phyloP scores from a whole-genome alignment of 2,329 filamentous ascomycete species.

The Pseudocercospora fijiensis region DNA sequence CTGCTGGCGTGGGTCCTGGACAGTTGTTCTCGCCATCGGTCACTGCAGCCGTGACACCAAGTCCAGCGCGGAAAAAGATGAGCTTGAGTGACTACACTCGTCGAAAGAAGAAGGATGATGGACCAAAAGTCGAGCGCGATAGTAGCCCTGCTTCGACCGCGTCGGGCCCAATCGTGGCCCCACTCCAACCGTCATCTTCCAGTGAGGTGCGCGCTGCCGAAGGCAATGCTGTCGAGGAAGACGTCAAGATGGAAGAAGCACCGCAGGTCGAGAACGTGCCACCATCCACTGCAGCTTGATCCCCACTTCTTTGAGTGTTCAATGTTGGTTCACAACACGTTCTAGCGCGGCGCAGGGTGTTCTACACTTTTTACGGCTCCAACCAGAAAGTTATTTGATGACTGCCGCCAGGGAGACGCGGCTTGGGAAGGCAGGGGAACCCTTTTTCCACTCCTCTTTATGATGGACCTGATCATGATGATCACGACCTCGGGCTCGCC shows the following conservation, averaged over 20 bases:
- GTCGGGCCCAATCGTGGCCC: constrained; percentile 29
- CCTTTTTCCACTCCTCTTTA: constrained; percentile 4
- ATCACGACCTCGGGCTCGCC: constrained; percentile 12
- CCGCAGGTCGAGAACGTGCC: constrained; percentile 14
- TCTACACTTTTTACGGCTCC: constrained; percentile 20
- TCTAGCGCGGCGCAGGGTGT: constrained; percentile 25
- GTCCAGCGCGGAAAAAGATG: constrained; percentile 49
- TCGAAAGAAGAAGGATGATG: constrained; percentile 39
- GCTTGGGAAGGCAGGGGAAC: not conserved
- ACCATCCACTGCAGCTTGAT: constrained; percentile 17
- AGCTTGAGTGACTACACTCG: constrained; percentile 54
- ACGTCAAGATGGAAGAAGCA: constrained; percentile 34
- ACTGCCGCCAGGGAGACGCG: constrained; percentile 1
- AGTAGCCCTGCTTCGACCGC: constrained; percentile 35
- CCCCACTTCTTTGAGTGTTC: not conserved
- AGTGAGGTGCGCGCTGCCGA: constrained; percentile 29
- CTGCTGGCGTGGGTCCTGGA: constrained; percentile 26
- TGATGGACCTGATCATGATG: constrained; percentile 10
- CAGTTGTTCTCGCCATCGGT: constrained; percentile 41
- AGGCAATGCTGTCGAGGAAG: constrained; percentile 30
- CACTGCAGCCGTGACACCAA: constrained; percentile 44
- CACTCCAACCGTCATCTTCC: constrained; percentile 29
- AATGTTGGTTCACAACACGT: constrained; percentile 17
- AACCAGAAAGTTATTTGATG: constrained; percentile 3
- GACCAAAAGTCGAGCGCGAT: constrained; percentile 31